Percentiles rank a stretch among this genome's conserved stretches.
Evolutionary conservation across 1,284 basidiomycete species (phyloP).

Genomic region (Somion occarium): DNA sequence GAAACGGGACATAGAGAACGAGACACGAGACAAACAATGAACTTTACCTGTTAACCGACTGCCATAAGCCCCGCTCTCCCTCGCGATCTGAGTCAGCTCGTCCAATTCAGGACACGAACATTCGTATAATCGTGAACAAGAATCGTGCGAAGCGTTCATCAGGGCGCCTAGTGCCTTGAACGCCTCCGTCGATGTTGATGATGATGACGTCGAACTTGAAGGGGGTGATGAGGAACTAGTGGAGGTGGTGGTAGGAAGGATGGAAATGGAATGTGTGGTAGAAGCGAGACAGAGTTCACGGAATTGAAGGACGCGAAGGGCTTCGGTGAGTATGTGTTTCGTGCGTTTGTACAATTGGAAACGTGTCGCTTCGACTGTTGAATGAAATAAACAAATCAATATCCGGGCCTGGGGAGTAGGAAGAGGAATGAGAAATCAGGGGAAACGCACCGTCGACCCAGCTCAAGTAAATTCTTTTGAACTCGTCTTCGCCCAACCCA

Average conservation of each 20-base stretch:
- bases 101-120: slow-evolving; percentile 81
- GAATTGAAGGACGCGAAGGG: slow-evolving; percentile 75
- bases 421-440: slow-evolving; percentile 6
- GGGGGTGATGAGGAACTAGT: background rate
- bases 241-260: no score
- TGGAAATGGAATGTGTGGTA: background rate
- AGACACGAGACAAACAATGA: no score
- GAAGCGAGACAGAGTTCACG: slow-evolving; percentile 53
- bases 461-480: slow-evolving; percentile 65
- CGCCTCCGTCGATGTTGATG: slow-evolving; percentile 3
- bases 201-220: background rate
- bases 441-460: slow-evolving; percentile 65
- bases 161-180: slow-evolving; percentile 59
- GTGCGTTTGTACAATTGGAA: slow-evolving; percentile 80
- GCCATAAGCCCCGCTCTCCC: slow-evolving; percentile 70
- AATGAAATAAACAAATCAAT: background rate
- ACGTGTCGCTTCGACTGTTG: slow-evolving; percentile 65
- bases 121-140: slow-evolving; percentile 65
- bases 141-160: slow-evolving; percentile 76
- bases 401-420: slow-evolving; percentile 1
- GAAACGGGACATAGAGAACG: no score
- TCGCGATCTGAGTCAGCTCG: slow-evolving; percentile 55
- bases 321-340: slow-evolving; percentile 74
- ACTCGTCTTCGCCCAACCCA: slow-evolving; percentile 51
- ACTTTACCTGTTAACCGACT: slow-evolving; percentile 77